Evolutionary conservation across 345 rosid genomes (phyloP).

Genomic region (Brassica nigra): DNA sequence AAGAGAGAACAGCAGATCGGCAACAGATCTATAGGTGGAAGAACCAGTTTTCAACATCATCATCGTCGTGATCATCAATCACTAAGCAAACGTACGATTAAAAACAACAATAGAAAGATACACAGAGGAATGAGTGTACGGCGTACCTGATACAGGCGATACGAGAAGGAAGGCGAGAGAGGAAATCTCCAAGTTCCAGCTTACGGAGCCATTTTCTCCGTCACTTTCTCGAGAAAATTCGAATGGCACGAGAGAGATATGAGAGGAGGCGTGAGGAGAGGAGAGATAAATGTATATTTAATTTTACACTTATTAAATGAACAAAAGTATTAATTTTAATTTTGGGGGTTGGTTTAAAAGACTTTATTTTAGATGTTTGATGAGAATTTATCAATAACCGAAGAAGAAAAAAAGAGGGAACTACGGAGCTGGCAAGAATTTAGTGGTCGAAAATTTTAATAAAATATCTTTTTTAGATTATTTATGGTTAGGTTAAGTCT

Average conservation of each 20-base stretch:
- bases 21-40: conserved; percentile 21
- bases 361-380: conserved; percentile 3
- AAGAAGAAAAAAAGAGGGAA: conserved; percentile 12
- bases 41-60: background rate
- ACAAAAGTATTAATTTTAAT: background rate
- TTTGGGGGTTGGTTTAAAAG: background rate
- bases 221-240: conserved; percentile 42
- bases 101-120: background rate
- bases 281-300: background rate
- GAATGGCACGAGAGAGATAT: conserved; percentile 17
- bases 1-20: conserved; percentile 31
- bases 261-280: background rate
- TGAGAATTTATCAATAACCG: background rate
- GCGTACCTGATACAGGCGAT: conserved; percentile 22
- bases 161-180: background rate
- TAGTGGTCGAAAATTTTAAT: conserved; percentile 21
- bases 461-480: background rate
- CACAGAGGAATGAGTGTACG: background rate
- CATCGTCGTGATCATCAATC: conserved; percentile 23
- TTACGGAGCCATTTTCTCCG: conserved; percentile 36
- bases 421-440: conserved; percentile 33
- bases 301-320: background rate
- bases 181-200: conserved; percentile 17
- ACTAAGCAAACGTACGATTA: background rate
- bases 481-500: background rate